Conservation (phyloP, 306 rosid genomes). For the Quercus wislizeni region DNA sequence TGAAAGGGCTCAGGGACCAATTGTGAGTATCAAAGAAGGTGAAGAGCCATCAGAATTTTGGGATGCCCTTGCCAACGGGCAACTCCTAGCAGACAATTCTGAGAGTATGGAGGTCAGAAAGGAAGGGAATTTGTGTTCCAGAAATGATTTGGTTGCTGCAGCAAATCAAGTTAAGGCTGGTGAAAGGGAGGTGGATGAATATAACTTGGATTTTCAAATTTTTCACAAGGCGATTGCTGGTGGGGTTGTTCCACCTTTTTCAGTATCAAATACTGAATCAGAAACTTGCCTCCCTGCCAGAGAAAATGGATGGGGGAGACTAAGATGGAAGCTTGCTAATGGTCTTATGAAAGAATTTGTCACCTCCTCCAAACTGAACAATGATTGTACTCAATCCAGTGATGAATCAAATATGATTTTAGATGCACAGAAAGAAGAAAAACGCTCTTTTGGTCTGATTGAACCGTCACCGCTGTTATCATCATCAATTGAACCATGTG, state of each 20-base stretch:
- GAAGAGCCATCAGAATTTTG: slow-evolving; percentile 77
- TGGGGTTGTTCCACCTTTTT: slow-evolving; percentile 86
- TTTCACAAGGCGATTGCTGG: slow-evolving; percentile 83
- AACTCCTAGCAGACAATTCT: slow-evolving; percentile 31
- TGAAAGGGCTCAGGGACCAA: slow-evolving; percentile 65
- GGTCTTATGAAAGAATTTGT: slow-evolving; percentile 58
- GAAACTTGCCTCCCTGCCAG: slow-evolving; percentile 86
- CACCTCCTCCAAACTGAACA: slow-evolving; percentile 45
- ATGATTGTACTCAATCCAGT: slow-evolving; percentile 25
- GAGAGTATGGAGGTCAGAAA: slow-evolving; percentile 28
- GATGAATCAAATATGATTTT: slow-evolving; percentile 28
- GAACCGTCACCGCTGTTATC: slow-evolving; percentile 47
- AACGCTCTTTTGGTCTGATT: slow-evolving; percentile 23
- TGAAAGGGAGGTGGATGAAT: slow-evolving; percentile 59
- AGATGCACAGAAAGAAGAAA: slow-evolving; percentile 31
- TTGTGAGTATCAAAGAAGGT: slow-evolving; percentile 51
- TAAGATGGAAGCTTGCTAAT: slow-evolving; percentile 53
- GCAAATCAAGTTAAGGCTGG: slow-evolving; percentile 10
- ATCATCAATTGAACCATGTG: slow-evolving; percentile 46
- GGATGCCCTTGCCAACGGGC: slow-evolving; percentile 57
- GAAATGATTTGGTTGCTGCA: slow-evolving; percentile 30
- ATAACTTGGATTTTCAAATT: slow-evolving; percentile 75
- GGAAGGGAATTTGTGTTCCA: slow-evolving; percentile 20
- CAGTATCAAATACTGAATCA: slow-evolving; percentile 54
- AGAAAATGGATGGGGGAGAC: slow-evolving; percentile 76